Evolutionary conservation across 2,329 filamentous ascomycete genomes (phyloP), one percentile per base, ranked within the genome.

Genomic region (Phyllosticta citribraziliensis): DNA sequence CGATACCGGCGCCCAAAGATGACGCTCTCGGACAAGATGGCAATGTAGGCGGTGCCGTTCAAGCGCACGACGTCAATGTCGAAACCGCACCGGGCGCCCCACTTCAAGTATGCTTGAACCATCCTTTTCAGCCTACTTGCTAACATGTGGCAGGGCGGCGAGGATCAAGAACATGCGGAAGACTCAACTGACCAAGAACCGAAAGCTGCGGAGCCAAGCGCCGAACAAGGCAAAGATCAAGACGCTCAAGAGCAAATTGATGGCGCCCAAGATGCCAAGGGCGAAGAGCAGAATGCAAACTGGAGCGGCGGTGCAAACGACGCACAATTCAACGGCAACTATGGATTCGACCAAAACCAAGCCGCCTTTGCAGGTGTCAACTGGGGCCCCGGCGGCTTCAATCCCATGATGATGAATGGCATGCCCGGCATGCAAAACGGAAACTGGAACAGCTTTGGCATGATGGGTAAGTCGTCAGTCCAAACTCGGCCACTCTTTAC

Each of bases 381-480:
- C 69, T 88, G 79, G 70, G 84, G 82, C 69, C 80, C 81, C 62
- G 82, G 82, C 62, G 85, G 88, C 68, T 86, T 89, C 74, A 88
- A 85, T 70, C 85, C 88, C 22, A 82, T 83, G 79, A 89, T 92
- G 85, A 79, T 79, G 67, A 67, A 67, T 54, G 66, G 66, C 56
- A 72, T 73, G 70, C 58, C 67, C 8, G 17, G 25, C 30, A 79
- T 80, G 76, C 69, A 72, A 50, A 80, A 78, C 67, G 76, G 73
- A 84, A 84, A 85, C 84, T 89, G 86, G 87, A 88, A 85, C 79
- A 84, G 74, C 83, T 91, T 88, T 82, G 88, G 88, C 58, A 91
- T 93, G 85, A 96, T 97, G 89, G 89, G 92, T 97, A 84, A 72
- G 89, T 80, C 55, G 10, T 33, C 35, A 3, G 27, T 19, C 63